Base-by-base conservation (phyloP, 2,329 filamentous ascomycete species). In the Xylaria sp. region DNA sequence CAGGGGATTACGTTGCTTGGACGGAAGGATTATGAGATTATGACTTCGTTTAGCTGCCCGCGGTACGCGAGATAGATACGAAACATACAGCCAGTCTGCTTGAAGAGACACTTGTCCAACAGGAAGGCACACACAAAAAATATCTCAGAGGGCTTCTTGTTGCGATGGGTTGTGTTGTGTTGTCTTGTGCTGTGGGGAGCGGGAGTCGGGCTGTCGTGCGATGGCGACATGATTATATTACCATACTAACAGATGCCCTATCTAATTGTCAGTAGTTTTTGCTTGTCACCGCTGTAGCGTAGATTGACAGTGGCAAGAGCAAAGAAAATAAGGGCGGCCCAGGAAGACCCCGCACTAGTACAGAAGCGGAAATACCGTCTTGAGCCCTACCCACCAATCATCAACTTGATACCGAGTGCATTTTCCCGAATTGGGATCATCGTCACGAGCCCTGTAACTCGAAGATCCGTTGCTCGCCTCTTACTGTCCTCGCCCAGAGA, bases 131-230 rank as follows among this genome's bases (percentile, higher is more conserved):
- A 52, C 2, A 32, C 25, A 52, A 5, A 32, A 18, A 9, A 50
- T 39, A 52, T 23, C 63, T 70, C 58, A 69, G 54, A 39, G 63
- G 32, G 57, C 48, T 55, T 57, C 5, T 23, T 65, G 54, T 23
- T 34, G 37, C 54, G 39, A n/a, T 46, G 56, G 18, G 39, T n/a
- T 58, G 9, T 50, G 57, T 50, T n/a, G 41, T 52, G 44, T n/a
- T 58, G 51, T 54, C 15, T 34, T 56, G 62, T 59, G 58, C 25
- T 63, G 63, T 62, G 63, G 58, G 69, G 63, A 57, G 62, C 70
- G 70, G 70, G 25, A 69, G 70, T 73, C 71, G 71, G 71, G 69
- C 69, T 73, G 71, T 73, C 71, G 71, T 73, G 71, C 71, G 71
- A 73, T 73, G 69, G 71, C 71, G 71, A 73, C 71, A 73, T 73